Base-by-base conservation (phyloP, 768 basidiomycete species). In the Sporobolomyces roseus region DNA sequence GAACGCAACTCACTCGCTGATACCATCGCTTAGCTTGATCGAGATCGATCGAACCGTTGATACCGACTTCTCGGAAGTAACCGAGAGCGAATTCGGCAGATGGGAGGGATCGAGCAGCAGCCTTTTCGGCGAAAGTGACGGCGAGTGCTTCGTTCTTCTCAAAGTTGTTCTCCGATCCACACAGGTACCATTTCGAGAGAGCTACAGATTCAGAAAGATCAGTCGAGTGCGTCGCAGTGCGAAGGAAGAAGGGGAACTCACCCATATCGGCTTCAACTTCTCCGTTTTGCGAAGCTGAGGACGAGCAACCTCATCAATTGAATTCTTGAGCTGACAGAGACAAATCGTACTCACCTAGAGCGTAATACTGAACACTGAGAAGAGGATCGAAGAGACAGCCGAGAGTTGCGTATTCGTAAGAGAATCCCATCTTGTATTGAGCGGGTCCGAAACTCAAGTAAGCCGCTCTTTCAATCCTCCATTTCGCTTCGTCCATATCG, bases 241-340 rank as follows among this genome's bases (percentile, higher is more conserved):
- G 25, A 38, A 35, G 50, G 29, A 23, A 7, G 45, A 46, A 46
- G 6, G 7, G 45, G 14, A 23, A 46, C 72, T 58, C 38, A 70
- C 73, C 93, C 92, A 97, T 93, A 77, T 98, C 92, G 0, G 94
- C 94, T 77, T 97, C 93, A 29, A 84, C 82, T 78, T 96, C 91
- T 38, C 90, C 90, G 66, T 88, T 85, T 78, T 93, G 88, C 64
- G 86, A 87, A 0, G 90, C 91, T 69, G 59, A 8, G 36, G 6
- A 23, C 9, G 10, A 41, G 9, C 10, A 41, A 41, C 38, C 38
- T 41, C 38, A 9, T 41, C 38, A 5, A 23, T 33, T 14, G 16
- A 4, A 17, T 17, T n/a, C 7, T 0, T 13, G 30, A 38, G 7
- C 1, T 9, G 4, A 38, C 38, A 41, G 38, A 41, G 38, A 27